Evolutionary conservation across 2,329 filamentous ascomycete species (phyloP), one percentile per base, ranked within the genome.

Genomic region (Biscogniauxia marginata): DNA sequence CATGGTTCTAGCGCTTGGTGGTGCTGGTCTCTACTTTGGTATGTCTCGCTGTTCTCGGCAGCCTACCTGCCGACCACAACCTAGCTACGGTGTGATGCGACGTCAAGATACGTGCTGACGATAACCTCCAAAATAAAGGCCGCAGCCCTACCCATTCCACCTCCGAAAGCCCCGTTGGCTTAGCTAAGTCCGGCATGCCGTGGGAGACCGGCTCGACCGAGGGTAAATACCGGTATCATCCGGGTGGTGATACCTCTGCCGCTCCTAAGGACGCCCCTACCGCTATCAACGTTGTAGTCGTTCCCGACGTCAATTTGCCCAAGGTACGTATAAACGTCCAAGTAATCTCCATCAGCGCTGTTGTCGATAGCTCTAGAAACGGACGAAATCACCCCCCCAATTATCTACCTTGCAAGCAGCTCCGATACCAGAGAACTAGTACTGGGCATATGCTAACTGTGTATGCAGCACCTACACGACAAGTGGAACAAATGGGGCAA

Each of bases 401-500:
- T 20, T 16, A 18, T n/a, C 16, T 13, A 51, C 62, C 53, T 59
- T 48, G 21, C 21, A 23, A 22, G 7, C 20, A n/a, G 20, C 16
- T n/a, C 16, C 16, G 6, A 20, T 45, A 13, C 43, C 16, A 7
- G 43, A 21, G 6, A 46, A 25, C 46, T 46, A 39, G 58, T 67
- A 13, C 63, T 22, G 5, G 45, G 43, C 39, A 9, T 16, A 16
- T 47, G 39, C 62, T 63, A 57, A 63, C 25, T 44, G 8, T n/a
- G 21, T 23, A 30, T 49, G 56, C 69, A 96, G 91, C 84, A 88
- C 70, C 85, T 97, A 63, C 95, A 99, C 80, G 95, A 99, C 68
- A 89, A 89, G 80, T 98, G 89, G 86, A 99, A 99, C 90, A 99
- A 99, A 84, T 98, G 91, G 86, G 95, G 95, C 77, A 98, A 98